Evolutionary conservation across 257 asterid genomes (phyloP), one percentile per base, ranked within the genome.

Genomic region (Petunia axillaris): DNA sequence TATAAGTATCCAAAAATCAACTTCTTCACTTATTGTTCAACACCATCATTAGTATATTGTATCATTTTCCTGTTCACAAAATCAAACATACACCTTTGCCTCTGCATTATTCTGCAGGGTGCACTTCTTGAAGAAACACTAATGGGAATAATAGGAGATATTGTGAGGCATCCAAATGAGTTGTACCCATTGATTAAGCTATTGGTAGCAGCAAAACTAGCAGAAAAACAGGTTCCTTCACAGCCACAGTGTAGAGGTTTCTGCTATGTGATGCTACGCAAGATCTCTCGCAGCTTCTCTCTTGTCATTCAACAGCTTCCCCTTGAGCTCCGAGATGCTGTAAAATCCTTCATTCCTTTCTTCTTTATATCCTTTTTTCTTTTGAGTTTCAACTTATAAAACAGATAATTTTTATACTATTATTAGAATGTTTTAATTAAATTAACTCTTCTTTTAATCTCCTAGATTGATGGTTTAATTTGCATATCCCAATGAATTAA

Each of bases 241-340:
- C 90, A 90, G 88, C 97, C 97, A 44, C 94, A 95, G 88, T 95
- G 96, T 96, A 89, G 25, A 25, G 25, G 90, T 75, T 95, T 93
- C 84, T 95, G 99, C 77, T 95, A 95, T 84, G 1, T 85, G 35
- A 89, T 88, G 95, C 98, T 95, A 65, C 93, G 83, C 35, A 95
- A 92, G 85, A 97, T 95, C 81, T 93, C 99, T n/a, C 88, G 97
- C 83, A 92, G 98, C 76, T 95, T 91, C 82, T 91, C 87, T 79
- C 89, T 93, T 77, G 97, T 93, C 74, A 91, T 95, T 86, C 97
- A 90, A 85, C 98, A 95, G 87, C 97, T 95, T 79, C 97, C 90
- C 53, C 85, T 90, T 38, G 91, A 93, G 85, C 98, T 95, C 41
- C 93, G 97, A 16, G 96, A 93, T 82, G 97, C 97, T 46, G 99